Percentiles rank a stretch among this genome's conserved stretches.
phyloP scores from a whole-genome alignment of 2,329 filamentous ascomycete genomes.

The Gaeumannomyces sp. region DNA sequence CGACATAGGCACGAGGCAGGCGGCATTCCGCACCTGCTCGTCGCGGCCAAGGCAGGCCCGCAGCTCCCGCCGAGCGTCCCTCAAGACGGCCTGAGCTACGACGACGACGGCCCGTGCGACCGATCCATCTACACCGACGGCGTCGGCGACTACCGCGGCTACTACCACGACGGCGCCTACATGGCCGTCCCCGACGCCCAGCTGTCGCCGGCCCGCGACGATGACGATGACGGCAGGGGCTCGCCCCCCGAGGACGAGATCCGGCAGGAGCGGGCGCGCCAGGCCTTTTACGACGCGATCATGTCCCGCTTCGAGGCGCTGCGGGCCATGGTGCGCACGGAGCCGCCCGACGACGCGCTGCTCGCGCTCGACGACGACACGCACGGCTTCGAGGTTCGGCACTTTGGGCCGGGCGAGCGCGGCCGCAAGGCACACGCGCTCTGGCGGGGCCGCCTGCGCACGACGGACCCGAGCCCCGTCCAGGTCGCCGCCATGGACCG shows the following conservation, averaged over 20 bases:
- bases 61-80: constrained; percentile 34
- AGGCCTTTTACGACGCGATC: constrained; percentile 63
- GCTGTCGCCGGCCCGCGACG: constrained; percentile 17
- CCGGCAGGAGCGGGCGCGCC: constrained; percentile 40
- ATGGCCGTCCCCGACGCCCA: constrained; percentile 49
- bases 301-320: constrained; percentile 59
- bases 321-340: constrained; percentile 52
- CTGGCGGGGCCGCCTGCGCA: constrained; percentile 48
- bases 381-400: constrained; percentile 49
- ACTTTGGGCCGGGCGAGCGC: constrained; percentile 38
- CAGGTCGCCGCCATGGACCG: constrained; percentile 62
- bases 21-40: constrained; percentile 64
- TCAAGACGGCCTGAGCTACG: constrained; percentile 25
- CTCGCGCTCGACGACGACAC: constrained; percentile 42
- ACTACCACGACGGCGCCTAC: constrained; percentile 75
- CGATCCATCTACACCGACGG: constrained; percentile 42
- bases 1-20: constrained; percentile 64
- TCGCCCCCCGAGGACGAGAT: constrained; percentile 13
- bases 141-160: constrained; percentile 51
- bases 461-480: constrained; percentile 49
- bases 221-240: constrained; percentile 22
- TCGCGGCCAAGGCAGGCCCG: constrained; percentile 52
- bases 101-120: constrained; percentile 28
- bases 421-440: constrained; percentile 33
- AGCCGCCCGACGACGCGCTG: constrained; percentile 47